Evolutionary conservation across 108 stramenopile genomes (phyloP).

Genomic region (Bacterosira constricta): DNA sequence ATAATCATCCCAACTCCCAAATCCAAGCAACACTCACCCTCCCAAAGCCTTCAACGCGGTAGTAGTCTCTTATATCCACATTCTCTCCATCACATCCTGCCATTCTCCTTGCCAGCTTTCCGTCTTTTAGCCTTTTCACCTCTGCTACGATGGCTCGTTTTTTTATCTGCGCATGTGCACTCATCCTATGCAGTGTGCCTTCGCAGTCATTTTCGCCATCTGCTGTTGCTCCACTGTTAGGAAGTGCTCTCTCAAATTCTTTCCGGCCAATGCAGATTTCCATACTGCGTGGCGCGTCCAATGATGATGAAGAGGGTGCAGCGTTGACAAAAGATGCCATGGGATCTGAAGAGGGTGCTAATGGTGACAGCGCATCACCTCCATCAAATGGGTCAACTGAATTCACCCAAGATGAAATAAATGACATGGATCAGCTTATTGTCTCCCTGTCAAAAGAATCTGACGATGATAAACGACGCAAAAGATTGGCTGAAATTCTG

Average conservation of each 20-base stretch:
- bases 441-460: constrained; percentile 58
- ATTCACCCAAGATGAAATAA: constrained; percentile 51
- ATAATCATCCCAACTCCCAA: no score
- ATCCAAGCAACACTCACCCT: no score
- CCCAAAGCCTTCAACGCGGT: no score
- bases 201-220: neutral
- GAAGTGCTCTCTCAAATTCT: neutral
- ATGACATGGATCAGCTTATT: constrained; percentile 72
- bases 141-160: no score
- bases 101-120: no score
- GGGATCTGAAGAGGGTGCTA: neutral
- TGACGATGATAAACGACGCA: constrained; percentile 61
- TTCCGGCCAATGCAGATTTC: neutral
- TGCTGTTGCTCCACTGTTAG: neutral
- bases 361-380: neutral
- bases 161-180: no score
- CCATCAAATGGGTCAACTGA: no score
- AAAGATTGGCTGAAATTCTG: constrained; percentile 47
- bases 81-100: no score
- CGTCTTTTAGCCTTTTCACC: no score
- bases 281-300: neutral
- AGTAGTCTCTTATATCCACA: no score
- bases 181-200: neutral
- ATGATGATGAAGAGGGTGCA: constrained; percentile 12
- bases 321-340: constrained; percentile 36